Evolutionary conservation across 306 rosid species (phyloP).

Genomic region (Acacia acuminata): DNA sequence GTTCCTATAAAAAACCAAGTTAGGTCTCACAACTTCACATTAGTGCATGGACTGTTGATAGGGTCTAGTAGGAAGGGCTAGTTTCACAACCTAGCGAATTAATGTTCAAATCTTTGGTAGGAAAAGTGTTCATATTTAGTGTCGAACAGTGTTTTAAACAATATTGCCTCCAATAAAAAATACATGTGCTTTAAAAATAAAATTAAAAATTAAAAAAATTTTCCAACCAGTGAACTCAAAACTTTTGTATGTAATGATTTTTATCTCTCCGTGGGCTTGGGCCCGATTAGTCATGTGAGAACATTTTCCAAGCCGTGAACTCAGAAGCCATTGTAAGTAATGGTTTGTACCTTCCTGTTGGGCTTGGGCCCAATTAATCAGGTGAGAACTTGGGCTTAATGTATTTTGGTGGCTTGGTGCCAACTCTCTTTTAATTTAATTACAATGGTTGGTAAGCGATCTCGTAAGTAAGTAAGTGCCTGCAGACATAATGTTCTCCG

Average conservation of each 20-base stretch:
- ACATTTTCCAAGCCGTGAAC: not conserved
- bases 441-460: no score
- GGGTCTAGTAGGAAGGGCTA: no score
- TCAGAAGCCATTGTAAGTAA: not conserved
- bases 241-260: not conserved
- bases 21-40: no score
- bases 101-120: no score
- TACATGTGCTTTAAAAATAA: no score
- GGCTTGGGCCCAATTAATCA: not conserved
- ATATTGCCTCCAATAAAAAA: fast-evolving
- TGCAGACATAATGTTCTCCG: no score
- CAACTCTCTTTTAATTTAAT: no score
- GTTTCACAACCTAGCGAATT: fast-evolving
- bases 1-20: no score
- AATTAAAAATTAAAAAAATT: no score
- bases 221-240: not conserved
- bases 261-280: not conserved
- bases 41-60: not conserved
- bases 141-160: fast-evolving
- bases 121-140: no score
- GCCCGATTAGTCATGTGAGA: not conserved
- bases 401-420: not conserved
- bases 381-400: not conserved
- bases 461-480: no score
- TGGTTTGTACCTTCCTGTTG: not conserved